Evolutionary conservation across 352 stramenopile genomes (phyloP), one percentile per base, ranked within the genome.

Genomic region (Pythium phragmiticola): DNA sequence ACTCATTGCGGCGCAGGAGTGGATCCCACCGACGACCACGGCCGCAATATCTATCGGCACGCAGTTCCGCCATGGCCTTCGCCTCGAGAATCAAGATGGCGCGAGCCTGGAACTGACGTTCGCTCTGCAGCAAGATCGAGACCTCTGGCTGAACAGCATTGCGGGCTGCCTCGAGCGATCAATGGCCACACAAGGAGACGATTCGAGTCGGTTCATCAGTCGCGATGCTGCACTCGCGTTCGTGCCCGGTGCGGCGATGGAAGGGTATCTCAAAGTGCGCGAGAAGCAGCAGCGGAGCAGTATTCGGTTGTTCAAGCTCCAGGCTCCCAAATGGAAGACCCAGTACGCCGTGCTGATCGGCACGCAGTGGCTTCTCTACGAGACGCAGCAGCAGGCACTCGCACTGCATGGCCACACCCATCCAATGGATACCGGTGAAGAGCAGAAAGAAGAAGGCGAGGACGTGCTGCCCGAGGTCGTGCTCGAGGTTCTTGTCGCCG

Each of bases 301-400:
- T 37, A 30, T n/a, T 19, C 13, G 13, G 16, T 46, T 46, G 9
- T 63, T 63, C 14, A 55, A 23, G 30, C 39, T 60, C 13, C 7
- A 16, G 23, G 19, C 60, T 19, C 2, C 48, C 19, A 39, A 49
- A 12, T 91, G 82, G 82, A 81, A 78, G 52, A 75, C 67, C 3
- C 70, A 78, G n/a, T 93, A 91, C 57, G 85, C 76, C 21, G 84
- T 90, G 26, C 66, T 93, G 33, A 73, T 93, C 57, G 78, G 80
- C 7, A 78, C 79, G 19, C 76, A 91, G 57, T 87, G 80, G 77
- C 68, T 93, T 8, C 66, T 91, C 42, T 93, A 90, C 41, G 77
- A 87, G 41, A 85, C 62, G 8, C 84, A 93, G 55, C 58, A 77
- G 14, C 72, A 91, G 28, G 84, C 81, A 0, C 55, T 83, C n/a